Base-by-base conservation (phyloP, 352 stramenopile species). In the Aphanomyces stellatus region DNA sequence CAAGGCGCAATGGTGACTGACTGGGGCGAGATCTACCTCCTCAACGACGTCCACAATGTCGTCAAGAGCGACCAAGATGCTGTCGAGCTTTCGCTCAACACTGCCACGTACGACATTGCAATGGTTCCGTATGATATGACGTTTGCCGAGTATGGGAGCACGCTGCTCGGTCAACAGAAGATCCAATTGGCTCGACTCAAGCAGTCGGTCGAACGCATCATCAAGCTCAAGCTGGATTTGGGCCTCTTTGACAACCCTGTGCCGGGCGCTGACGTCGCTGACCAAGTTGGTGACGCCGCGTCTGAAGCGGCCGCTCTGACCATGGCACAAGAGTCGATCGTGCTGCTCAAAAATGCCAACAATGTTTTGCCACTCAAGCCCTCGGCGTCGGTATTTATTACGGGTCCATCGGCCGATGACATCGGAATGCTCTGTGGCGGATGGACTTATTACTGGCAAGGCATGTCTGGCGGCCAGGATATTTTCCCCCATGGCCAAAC, bases 31-130 rank as follows among this genome's bases (percentile, higher is more conserved):
- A 11, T 46, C 37, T 46, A 46, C 37, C n/a, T 46, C n/a, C 71
- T 97, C 2, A 69, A 73, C 6, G 87, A 69, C 67, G 79, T 89
- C 24, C 77, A 81, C 27, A 65, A 86, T 17, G 11, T 19, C 13
- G 37, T 11, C 37, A n/a, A 46, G 11, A 46, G 37, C 37, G n/a
- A 46, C 13, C 11, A 11, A 0, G 11, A 46, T n/a, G 37, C 37
- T 19, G 37, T 46, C 37, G 0, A 46, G 37, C 11, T n/a, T n/a
- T 11, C 37, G 37, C 37, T 46, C 11, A 0, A 46, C 11, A 46
- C 13, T 11, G 13, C 37, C 37, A 19, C 13, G 37, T 46, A 46
- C 37, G 37, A 46, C n/a, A n/a, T 46, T n/a, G 37, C n/a, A 11
- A 46, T 46, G 37, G 37, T 46, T 11, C 37, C 37, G 37, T 88